phyloP scores from a whole-genome alignment of 1,139 yeast species.

The Magnusiomyces clavatus region DNA sequence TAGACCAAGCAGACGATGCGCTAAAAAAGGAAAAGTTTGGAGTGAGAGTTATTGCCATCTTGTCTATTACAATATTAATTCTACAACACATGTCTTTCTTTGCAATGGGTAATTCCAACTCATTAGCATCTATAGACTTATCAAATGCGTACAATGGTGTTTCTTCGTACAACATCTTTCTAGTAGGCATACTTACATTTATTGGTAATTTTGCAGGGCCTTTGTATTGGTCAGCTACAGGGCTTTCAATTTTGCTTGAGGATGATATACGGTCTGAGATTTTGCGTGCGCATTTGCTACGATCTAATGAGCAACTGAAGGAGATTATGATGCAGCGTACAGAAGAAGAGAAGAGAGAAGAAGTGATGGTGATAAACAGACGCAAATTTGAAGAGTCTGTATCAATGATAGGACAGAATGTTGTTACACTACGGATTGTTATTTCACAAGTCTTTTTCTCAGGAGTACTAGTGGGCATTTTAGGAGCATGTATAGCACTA shows the following conservation, averaged over 20 bases:
- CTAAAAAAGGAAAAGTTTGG: slow-evolving; percentile 7
- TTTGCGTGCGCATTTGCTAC: slow-evolving; percentile 2
- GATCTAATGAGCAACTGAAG: slow-evolving; percentile 8
- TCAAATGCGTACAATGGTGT: slow-evolving; percentile 91
- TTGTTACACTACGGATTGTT: slow-evolving; percentile 29
- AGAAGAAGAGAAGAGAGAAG: background rate
- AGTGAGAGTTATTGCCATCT: slow-evolving; percentile 17
- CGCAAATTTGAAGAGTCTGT: background rate
- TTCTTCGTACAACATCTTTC: slow-evolving; percentile 52
- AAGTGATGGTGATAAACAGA: background rate
- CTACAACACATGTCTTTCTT: slow-evolving; percentile 75
- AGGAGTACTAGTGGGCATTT: slow-evolving; percentile 46
- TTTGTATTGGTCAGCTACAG: slow-evolving; percentile 68
- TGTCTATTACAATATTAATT: slow-evolving; percentile 27
- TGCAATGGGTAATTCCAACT: slow-evolving; percentile 85
- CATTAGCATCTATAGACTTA: slow-evolving; percentile 82
- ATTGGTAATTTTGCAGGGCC: slow-evolving; percentile 80
- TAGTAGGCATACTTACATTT: slow-evolving; percentile 75
- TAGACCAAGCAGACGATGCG: slow-evolving; percentile 8
- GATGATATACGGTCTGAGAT: slow-evolving; percentile 18
- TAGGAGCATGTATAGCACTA: slow-evolving; percentile 63
- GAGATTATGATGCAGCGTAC: background rate
- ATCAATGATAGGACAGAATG: slow-evolving; percentile 8
- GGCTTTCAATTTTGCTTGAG: slow-evolving; percentile 41
- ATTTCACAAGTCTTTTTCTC: slow-evolving; percentile 47